Percentiles rank a stretch among this genome's conserved stretches.
phyloP scores from a whole-genome alignment of 169 alveolate species.

The Toxoplasma gondii region DNA sequence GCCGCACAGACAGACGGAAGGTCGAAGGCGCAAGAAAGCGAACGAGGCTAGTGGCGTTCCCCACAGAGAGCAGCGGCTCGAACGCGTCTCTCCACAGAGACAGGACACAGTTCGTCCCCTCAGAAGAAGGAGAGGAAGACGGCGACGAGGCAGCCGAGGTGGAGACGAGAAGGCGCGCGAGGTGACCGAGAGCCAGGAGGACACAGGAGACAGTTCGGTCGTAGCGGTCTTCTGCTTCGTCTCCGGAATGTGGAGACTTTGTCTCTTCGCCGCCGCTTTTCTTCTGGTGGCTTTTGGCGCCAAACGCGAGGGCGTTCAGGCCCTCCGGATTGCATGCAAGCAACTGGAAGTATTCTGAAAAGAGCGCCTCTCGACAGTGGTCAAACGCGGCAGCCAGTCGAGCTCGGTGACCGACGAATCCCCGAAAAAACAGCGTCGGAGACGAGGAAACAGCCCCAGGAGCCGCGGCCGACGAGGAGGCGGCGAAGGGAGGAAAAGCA shows the following conservation, averaged over 20 bases:
- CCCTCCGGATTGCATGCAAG: neutral
- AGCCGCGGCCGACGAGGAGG: neutral
- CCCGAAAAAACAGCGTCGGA: neutral
- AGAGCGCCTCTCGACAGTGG: slow-evolving; percentile 3
- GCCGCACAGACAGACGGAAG: slow-evolving; percentile 21
- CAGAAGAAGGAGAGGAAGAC: neutral
- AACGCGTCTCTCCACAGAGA: neutral
- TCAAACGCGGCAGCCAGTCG: slow-evolving; percentile 9
- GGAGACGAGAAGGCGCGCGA: neutral
- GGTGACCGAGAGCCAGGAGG: slow-evolving; percentile 20
- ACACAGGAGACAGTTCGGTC: neutral
- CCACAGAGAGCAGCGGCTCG: neutral
- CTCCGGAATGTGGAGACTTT: neutral
- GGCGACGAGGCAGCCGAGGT: neutral
- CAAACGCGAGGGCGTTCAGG: neutral
- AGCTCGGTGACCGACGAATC: neutral
- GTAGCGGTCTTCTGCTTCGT: neutral
- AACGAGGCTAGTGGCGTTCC: neutral
- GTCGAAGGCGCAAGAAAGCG: neutral
- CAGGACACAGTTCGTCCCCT: neutral
- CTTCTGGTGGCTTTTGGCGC: neutral
- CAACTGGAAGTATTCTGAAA: neutral
- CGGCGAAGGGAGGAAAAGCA: slow-evolving; percentile 10
- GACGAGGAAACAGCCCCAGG: neutral
- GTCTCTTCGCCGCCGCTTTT: neutral